phyloP scores from a whole-genome alignment of 495 filamentous ascomycete genomes.

The Cryomyces antarcticus region DNA sequence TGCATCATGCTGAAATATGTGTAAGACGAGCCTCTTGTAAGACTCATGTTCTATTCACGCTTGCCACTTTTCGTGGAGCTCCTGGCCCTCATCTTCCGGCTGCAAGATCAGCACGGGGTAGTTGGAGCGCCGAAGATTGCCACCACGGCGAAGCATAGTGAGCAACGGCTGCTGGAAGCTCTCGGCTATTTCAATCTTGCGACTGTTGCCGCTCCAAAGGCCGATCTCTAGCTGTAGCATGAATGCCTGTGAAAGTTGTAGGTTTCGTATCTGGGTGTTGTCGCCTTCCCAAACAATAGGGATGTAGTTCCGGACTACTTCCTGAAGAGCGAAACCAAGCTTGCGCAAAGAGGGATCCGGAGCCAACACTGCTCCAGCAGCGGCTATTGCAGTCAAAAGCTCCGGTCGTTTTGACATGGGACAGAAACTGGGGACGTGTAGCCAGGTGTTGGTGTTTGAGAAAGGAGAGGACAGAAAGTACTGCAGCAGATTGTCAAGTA shows the following conservation, averaged over 20 bases:
- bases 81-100: constrained; percentile 25
- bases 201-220: constrained; percentile 44
- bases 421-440: constrained; percentile 35
- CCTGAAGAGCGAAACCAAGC: constrained; percentile 41
- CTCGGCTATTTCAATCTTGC: constrained; percentile 51
- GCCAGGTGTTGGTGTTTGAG: constrained; percentile 29
- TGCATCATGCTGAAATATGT: constrained; percentile 34
- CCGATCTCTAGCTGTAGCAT: constrained; percentile 35
- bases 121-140: constrained; percentile 23
- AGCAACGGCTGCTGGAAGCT: constrained; percentile 31
- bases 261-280: constrained; percentile 31
- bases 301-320: constrained; percentile 32
- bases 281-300: constrained; percentile 35
- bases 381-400: constrained; percentile 30
- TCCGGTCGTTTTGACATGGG: constrained; percentile 27
- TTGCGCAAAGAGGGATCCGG: constrained; percentile 35
- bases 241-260: constrained; percentile 34
- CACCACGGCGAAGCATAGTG: constrained; percentile 23
- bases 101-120: constrained; percentile 25
- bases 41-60: constrained; percentile 26
- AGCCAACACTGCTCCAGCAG: constrained; percentile 34
- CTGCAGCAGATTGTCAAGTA: constrained; percentile 40
- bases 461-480: constrained; percentile 33
- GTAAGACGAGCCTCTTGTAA: constrained; percentile 29
- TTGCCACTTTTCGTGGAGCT: constrained; percentile 35